Conservation (phyloP, 129 eudicot species). For the Cynara cardunculus region DNA sequence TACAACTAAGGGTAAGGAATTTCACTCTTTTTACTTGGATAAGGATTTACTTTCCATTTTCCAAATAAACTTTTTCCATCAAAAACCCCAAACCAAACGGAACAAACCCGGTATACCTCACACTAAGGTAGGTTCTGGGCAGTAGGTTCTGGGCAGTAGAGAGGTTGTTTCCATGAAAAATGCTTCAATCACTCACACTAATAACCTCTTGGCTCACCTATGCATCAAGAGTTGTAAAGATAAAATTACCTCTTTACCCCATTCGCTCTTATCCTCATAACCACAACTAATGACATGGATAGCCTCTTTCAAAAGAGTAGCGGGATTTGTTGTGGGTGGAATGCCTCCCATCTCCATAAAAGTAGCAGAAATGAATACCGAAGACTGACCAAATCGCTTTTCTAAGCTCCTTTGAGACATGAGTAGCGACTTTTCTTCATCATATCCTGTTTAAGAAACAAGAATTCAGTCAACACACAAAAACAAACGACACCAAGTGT, state of each 20-base stretch:
- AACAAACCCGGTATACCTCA: no score
- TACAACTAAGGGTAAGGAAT: no score
- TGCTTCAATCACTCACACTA: no score
- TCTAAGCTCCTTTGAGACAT: constrained; percentile 55
- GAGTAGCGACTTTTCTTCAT: constrained; percentile 48
- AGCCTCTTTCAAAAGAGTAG: constrained; percentile 58
- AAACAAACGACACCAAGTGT: neutral
- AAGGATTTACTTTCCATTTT: no score
- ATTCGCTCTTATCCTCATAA: constrained; percentile 69
- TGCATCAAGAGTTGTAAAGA: neutral
- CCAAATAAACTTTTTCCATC: no score
- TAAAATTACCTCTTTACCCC: constrained; percentile 71
- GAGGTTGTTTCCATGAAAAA: no score
- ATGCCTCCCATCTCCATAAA: constrained; percentile 59
- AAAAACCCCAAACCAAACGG: no score
- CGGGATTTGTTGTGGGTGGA: constrained; percentile 45
- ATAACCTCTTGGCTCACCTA: neutral
- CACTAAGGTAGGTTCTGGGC: no score
- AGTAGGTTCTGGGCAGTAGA: no score
- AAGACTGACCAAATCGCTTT: constrained; percentile 60
- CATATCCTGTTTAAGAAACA: constrained; percentile 35
- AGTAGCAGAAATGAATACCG: constrained; percentile 49
- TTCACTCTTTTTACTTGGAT: no score
- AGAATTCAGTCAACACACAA: neutral
- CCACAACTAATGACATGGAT: constrained; percentile 80